Percentiles rank a stretch among this genome's conserved stretches.
phyloP scores from a whole-genome alignment of 192 early-diverging fungal genomes.

The Geranomyces variabilis region DNA sequence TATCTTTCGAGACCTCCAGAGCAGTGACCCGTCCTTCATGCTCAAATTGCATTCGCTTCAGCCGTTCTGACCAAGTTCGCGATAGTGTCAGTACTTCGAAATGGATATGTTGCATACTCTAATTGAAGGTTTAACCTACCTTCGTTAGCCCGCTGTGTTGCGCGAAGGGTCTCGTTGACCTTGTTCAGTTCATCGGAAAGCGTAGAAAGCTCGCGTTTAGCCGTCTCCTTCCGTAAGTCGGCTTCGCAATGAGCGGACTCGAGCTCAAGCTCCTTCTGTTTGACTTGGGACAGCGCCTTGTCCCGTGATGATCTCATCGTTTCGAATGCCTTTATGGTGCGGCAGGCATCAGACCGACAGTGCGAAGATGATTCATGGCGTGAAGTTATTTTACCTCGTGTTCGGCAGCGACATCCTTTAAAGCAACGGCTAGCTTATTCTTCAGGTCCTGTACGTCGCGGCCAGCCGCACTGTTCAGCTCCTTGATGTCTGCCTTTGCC shows the following conservation, averaged over 20 bases:
- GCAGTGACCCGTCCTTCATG: conserved; percentile 29
- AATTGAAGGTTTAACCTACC: too few species aligned
- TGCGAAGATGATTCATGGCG: too few species aligned
- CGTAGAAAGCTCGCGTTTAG: conserved; percentile 47
- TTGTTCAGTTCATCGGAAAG: conserved; percentile 53
- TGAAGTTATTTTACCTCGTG: conserved; percentile 34
- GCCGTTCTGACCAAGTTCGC: conserved; percentile 12
- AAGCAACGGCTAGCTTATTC: conserved; percentile 30
- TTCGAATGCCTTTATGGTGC: not conserved
- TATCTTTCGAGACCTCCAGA: conserved; percentile 34
- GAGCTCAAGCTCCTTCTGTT: conserved; percentile 36
- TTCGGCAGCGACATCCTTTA: conserved; percentile 44
- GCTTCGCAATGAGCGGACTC: conserved; percentile 43
- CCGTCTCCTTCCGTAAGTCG: conserved; percentile 43
- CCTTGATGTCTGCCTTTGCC: conserved; percentile 30
- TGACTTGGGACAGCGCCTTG: conserved; percentile 4
- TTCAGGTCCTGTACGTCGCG: conserved; percentile 26
- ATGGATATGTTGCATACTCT: too few species aligned
- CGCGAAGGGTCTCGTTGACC: conserved; percentile 41
- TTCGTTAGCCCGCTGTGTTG: not conserved
- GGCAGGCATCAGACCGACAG: not conserved
- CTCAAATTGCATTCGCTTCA: conserved; percentile 21
- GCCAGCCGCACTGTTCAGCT: conserved; percentile 17
- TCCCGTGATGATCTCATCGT: not conserved
- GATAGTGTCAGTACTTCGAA: too few species aligned